phyloP scores from a whole-genome alignment of 805 yeast genomes.

The Candida vartiovaarae region DNA sequence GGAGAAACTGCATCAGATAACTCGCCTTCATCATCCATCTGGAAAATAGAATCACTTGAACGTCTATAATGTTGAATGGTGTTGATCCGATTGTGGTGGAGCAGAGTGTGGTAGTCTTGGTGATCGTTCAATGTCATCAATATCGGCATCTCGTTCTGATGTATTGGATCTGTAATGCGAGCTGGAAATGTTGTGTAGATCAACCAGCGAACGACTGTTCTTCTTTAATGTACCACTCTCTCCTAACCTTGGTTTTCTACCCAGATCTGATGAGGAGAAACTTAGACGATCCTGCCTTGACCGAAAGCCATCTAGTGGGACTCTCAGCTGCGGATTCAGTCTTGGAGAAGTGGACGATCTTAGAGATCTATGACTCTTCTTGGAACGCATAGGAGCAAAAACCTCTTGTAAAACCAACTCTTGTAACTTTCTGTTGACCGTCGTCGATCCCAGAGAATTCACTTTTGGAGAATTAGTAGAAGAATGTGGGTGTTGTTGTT shows the following conservation, averaged over 20 bases:
- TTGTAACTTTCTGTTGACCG: slow-evolving; percentile 61
- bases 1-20: slow-evolving; percentile 17
- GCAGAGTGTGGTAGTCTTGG: not conserved
- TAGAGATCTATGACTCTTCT: slow-evolving; percentile 4
- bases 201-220: slow-evolving; percentile 19
- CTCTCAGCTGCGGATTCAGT: slow-evolving; percentile 6
- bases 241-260: slow-evolving; percentile 13
- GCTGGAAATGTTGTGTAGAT: slow-evolving; percentile 14
- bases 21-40: slow-evolving; percentile 37
- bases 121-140: slow-evolving; percentile 1
- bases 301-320: slow-evolving; percentile 1
- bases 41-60: slow-evolving; percentile 31
- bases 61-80: slow-evolving; percentile 5
- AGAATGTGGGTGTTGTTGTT: not conserved
- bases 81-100: slow-evolving; percentile 1
- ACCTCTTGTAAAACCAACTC: slow-evolving; percentile 70
- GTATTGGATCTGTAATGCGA: not conserved
- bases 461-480: slow-evolving; percentile 8
- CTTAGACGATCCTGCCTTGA: slow-evolving; percentile 17
- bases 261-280: slow-evolving; percentile 19
- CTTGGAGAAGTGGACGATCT: slow-evolving; percentile 18
- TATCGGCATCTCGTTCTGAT: not conserved
- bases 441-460: slow-evolving; percentile 47
- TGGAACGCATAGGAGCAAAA: slow-evolving; percentile 39
- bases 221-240: slow-evolving; percentile 11